A percentile compares a stretch with the other conserved stretches of the same genome.
These are phyloP conservation scores for Barbatosphaeria neglecta DNA, from an alignment of 495 filamentous ascomycete species.

Conservation along the genomic window DNA sequence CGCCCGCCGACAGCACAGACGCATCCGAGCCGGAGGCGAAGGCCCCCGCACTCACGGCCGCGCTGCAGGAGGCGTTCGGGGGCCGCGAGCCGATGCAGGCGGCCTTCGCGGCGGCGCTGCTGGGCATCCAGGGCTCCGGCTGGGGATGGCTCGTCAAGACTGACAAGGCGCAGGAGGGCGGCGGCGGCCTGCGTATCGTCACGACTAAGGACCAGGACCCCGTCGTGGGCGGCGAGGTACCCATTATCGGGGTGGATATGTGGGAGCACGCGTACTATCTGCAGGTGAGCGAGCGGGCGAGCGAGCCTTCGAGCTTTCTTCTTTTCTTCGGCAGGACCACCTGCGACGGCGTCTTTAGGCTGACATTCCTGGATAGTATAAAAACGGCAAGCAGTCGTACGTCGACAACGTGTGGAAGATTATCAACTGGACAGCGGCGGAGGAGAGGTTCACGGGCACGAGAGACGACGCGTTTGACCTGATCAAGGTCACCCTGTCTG, in stretches of 20 bases:
- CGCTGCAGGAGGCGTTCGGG: conserved; percentile 54
- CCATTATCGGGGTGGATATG: conserved; percentile 87
- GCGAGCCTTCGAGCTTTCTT: too few species aligned
- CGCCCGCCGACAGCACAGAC: conserved; percentile 54
- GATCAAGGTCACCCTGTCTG: conserved; percentile 16
- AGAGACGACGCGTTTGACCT: conserved; percentile 16
- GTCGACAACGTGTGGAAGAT: conserved; percentile 85
- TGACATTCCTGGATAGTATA: conserved; percentile 40
- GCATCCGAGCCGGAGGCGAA: conserved; percentile 44
- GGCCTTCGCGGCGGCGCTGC: conserved; percentile 63
- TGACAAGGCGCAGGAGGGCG: conserved; percentile 48
- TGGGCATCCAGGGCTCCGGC: conserved; percentile 44
- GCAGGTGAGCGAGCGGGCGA: conserved; percentile 75
- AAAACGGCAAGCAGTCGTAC: conserved; percentile 90
- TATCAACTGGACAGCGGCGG: conserved; percentile 82
- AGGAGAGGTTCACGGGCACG: conserved; percentile 50
- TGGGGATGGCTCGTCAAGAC: conserved; percentile 90
- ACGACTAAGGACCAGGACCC: conserved; percentile 89
- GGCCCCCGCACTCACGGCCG: conserved; percentile 45
- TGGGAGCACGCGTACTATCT: conserved; percentile 72
- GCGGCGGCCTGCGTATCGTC: conserved; percentile 50
- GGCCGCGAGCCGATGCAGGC: conserved; percentile 61
- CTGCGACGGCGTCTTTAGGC: too few species aligned
- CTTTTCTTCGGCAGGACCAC: not conserved
- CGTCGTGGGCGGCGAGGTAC: conserved; percentile 74